Evolutionary conservation across 805 yeast genomes (phyloP).

Genomic region (Komagataella pastoris): DNA sequence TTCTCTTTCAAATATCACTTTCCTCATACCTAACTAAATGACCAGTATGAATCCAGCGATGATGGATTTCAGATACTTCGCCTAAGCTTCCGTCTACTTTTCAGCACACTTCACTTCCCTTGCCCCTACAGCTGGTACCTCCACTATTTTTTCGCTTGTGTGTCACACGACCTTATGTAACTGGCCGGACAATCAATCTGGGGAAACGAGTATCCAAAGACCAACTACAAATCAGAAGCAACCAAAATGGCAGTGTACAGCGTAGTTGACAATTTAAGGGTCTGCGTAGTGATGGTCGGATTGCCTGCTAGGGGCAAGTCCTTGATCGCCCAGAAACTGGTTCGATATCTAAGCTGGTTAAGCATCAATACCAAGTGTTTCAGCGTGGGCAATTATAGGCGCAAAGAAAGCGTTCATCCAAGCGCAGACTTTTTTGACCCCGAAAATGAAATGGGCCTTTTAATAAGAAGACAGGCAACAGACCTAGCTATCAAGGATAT

Average conservation of each 20-base stretch:
- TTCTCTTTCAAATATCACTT: no score
- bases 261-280: slow-evolving; percentile 54
- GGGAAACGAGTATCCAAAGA: not conserved
- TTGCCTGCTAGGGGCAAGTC: slow-evolving; percentile 90
- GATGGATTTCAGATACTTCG: no score
- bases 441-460: slow-evolving; percentile 48
- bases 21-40: no score
- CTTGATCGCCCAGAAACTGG: slow-evolving; percentile 84
- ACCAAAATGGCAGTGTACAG: slow-evolving; percentile 40
- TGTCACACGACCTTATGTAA: not conserved
- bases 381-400: slow-evolving; percentile 79
- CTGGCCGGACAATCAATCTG: not conserved
- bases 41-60: no score
- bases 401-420: slow-evolving; percentile 43
- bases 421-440: slow-evolving; percentile 72
- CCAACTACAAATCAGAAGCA: not conserved
- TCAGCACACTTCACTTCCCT: not conserved
- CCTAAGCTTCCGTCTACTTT: not conserved
- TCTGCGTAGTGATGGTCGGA: slow-evolving; percentile 85
- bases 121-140: not conserved
- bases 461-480: slow-evolving; percentile 57
- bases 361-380: slow-evolving; percentile 78
- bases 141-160: not conserved
- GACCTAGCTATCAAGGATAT: slow-evolving; percentile 62
- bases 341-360: slow-evolving; percentile 85